Percentiles rank a stretch among this genome's conserved stretches.
phyloP scores from a whole-genome alignment of 2,329 filamentous ascomycete genomes.

The Colletotrichum spinosum region DNA sequence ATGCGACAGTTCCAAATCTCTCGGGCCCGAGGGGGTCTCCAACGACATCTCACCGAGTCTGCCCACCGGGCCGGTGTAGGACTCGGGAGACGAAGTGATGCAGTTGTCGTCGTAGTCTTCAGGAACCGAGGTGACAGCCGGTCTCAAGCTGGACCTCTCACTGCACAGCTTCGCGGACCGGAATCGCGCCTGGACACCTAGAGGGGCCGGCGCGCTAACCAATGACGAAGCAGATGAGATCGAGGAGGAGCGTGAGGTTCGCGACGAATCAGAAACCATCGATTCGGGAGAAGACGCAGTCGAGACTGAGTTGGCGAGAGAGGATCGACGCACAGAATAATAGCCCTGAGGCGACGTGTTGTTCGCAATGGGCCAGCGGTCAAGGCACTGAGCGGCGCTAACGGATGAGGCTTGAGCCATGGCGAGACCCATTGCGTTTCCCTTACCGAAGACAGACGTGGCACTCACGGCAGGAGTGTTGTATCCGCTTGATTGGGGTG shows the following conservation, averaged over 20 bases:
- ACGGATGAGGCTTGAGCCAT: slow-evolving; percentile 66
- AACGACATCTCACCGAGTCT: slow-evolving; percentile 63
- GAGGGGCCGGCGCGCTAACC: slow-evolving; percentile 68
- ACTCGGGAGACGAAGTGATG: slow-evolving; percentile 67
- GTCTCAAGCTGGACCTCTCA: slow-evolving; percentile 66
- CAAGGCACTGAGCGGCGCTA: slow-evolving; percentile 60
- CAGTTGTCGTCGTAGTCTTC: slow-evolving; percentile 65
- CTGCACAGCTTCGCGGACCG: slow-evolving; percentile 68
- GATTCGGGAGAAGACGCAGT: slow-evolving; percentile 75
- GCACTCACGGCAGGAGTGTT: slow-evolving; percentile 71
- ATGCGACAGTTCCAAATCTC: slow-evolving; percentile 53
- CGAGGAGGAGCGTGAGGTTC: slow-evolving; percentile 72
- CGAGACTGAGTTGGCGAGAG: slow-evolving; percentile 72
- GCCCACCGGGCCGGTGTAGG: slow-evolving; percentile 64
- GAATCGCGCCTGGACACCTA: slow-evolving; percentile 73
- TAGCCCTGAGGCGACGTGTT: slow-evolving; percentile 66
- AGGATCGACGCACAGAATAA: slow-evolving; percentile 66
- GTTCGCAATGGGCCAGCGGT: slow-evolving; percentile 62
- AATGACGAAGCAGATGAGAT: slow-evolving; percentile 72
- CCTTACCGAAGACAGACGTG: slow-evolving; percentile 60
- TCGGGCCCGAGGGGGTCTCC: slow-evolving; percentile 59
- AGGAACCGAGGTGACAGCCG: slow-evolving; percentile 67
- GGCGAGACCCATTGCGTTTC: slow-evolving; percentile 70
- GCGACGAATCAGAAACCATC: slow-evolving; percentile 73
- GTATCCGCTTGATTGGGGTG: slow-evolving; percentile 66